These are phyloP conservation scores for Eurotiales sp. DNA, from an alignment of 2,329 filamentous ascomycete genomes.

Conservation along the genomic window DNA sequence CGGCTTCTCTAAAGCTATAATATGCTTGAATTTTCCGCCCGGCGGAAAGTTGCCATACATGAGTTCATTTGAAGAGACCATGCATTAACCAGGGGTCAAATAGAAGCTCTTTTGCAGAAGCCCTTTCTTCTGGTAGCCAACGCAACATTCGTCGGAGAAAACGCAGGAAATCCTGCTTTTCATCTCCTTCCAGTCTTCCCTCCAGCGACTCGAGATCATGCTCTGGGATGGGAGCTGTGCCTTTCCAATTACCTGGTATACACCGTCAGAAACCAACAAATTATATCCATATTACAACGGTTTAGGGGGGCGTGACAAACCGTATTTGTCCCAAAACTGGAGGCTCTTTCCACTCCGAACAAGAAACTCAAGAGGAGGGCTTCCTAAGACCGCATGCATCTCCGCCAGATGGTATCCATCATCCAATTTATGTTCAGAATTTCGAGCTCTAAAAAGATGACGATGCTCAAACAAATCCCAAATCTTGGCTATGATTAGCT, in stretches of 20 bases:
- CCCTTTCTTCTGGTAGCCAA: conserved; percentile 7
- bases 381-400: conserved; percentile 16
- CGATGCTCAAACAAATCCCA: conserved; percentile 20
- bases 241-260: conserved; percentile 10
- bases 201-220: neutral
- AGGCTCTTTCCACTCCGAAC: neutral
- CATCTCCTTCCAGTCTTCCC: neutral
- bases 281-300: neutral
- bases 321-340: conserved; percentile 16
- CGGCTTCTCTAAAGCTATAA: too few relatives aligned
- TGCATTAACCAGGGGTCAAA: conserved; percentile 19
- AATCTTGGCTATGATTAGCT: neutral
- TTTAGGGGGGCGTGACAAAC: conserved; percentile 4
- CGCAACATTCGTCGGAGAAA: conserved; percentile 4
- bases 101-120: conserved; percentile 1
- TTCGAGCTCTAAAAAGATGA: conserved; percentile 18
- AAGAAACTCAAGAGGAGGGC: conserved; percentile 11
- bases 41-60: too few relatives aligned
- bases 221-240: neutral
- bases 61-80: neutral
- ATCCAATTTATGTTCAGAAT: conserved; percentile 8
- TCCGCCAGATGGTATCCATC: conserved; percentile 17
- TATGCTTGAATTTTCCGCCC: too few relatives aligned
- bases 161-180: conserved; percentile 4
- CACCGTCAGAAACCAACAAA: too few relatives aligned